Conservation (phyloP, 1,284 basidiomycete species). For the Tilletia indica region DNA sequence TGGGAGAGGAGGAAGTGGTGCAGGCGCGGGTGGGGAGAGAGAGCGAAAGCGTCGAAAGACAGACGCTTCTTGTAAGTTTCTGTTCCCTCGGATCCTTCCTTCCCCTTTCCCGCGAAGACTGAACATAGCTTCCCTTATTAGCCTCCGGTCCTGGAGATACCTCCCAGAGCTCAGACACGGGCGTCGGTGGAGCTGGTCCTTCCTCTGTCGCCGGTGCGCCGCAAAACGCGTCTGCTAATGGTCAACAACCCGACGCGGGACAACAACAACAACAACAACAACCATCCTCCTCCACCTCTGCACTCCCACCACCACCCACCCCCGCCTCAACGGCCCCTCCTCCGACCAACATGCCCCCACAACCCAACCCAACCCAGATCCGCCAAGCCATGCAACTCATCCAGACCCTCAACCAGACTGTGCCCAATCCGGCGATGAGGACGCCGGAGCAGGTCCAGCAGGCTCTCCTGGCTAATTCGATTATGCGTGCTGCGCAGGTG, state of each 20-base stretch:
- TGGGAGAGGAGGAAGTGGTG: neutral
- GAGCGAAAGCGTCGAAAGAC: conserved; percentile 6
- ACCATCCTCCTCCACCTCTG: neutral
- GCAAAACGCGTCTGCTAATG: too few species aligned
- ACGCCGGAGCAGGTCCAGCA: conserved; percentile 7
- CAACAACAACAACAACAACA: neutral
- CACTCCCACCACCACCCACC: neutral
- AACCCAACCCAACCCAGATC: neutral
- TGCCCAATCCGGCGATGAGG: neutral
- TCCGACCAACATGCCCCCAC: neutral
- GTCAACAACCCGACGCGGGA: neutral
- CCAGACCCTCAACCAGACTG: neutral
- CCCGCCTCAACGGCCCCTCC: neutral
- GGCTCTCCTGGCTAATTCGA: neutral
- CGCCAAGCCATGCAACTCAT: conserved; percentile 5
- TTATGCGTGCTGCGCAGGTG: neutral
- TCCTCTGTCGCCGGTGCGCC: neutral
- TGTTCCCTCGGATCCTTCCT: too few species aligned
- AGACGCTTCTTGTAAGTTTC: conserved; percentile 4
- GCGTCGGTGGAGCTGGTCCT: neutral
- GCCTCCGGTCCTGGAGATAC: neutral
- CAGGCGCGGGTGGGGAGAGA: neutral
- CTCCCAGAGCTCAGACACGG: neutral
- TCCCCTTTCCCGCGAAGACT: too few species aligned
- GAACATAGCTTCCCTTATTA: neutral